Evolutionary conservation across 495 filamentous ascomycete species (phyloP).

Genomic region (Podospora didyma): DNA sequence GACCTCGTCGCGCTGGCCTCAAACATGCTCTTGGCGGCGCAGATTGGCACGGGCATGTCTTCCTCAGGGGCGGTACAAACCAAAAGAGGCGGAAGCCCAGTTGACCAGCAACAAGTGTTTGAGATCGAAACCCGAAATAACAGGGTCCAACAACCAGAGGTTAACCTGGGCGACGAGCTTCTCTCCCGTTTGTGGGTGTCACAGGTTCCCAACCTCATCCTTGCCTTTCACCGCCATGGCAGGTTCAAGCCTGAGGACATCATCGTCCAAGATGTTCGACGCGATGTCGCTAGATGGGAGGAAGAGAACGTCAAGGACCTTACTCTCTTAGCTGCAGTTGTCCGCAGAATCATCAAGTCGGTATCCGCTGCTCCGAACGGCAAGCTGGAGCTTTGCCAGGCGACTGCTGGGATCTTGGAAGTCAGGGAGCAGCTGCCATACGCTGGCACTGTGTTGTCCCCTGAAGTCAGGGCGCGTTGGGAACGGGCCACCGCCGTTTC

Average conservation of each 20-base stretch:
- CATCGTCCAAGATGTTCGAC: conserved; percentile 39
- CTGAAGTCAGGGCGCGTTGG: conserved; percentile 4
- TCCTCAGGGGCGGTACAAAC: not conserved
- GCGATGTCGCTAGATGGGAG: conserved; percentile 53
- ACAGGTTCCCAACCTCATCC: conserved; percentile 59
- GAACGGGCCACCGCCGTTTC: not conserved
- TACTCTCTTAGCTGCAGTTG: conserved; percentile 33
- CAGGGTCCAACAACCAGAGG: conserved; percentile 22
- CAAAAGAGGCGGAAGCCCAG: conserved; percentile 13
- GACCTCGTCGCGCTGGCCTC: conserved; percentile 6
- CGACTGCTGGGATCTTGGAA: conserved; percentile 6
- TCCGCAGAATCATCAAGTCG: conserved; percentile 42
- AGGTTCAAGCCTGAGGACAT: conserved; percentile 47
- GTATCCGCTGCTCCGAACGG: not conserved
- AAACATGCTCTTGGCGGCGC: not conserved
- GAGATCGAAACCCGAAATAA: conserved; percentile 63
- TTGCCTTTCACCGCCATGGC: conserved; percentile 55
- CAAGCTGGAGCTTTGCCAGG: conserved; percentile 14
- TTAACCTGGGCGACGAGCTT: conserved; percentile 42
- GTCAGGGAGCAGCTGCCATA: conserved; percentile 9
- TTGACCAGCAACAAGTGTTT: conserved; percentile 53
- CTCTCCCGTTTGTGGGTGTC: conserved; percentile 57
- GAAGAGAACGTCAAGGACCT: conserved; percentile 35
- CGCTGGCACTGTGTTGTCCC: conserved; percentile 10
- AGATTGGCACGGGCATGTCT: not conserved